Evolutionary conservation across 2,329 filamentous ascomycete species (phyloP).

Genomic region (Coleophoma cylindrospora): DNA sequence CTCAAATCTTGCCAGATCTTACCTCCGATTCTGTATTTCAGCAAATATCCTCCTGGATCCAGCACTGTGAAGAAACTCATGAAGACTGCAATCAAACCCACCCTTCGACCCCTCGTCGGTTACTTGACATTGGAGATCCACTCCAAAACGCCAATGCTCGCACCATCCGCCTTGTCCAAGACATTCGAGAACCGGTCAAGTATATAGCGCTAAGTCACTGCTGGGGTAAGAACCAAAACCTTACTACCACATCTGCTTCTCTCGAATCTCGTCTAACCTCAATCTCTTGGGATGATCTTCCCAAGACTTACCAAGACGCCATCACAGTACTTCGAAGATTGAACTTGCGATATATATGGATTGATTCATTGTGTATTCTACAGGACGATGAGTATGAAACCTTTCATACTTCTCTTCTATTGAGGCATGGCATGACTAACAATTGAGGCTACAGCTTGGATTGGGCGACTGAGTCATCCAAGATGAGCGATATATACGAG

Average conservation of each 20-base stretch:
- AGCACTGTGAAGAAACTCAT: background rate
- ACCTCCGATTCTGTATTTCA: too few species aligned
- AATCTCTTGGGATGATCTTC: background rate
- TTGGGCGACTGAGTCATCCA: background rate
- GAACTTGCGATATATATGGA: conserved; percentile 3
- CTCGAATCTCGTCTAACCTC: background rate
- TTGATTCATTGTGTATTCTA: conserved; percentile 1
- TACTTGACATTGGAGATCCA: background rate
- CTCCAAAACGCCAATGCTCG: background rate
- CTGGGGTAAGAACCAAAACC: background rate
- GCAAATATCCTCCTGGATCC: background rate
- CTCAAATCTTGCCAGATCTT: too few species aligned
- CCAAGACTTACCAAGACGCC: background rate
- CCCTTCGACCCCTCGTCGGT: background rate
- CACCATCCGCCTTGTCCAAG: background rate
- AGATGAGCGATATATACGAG: background rate
- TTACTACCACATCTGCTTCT: background rate
- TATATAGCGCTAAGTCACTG: background rate
- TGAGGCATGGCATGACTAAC: too few species aligned
- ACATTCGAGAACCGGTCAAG: background rate
- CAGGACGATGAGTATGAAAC: conserved; percentile 2
- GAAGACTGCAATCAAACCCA: background rate
- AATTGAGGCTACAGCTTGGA: background rate
- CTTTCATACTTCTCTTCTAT: background rate
- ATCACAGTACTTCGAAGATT: background rate